Evolutionary conservation across 1,139 yeast genomes (phyloP), one percentile per base, ranked within the genome.

Genomic region (Zygosaccharomyces pseudobailii): DNA sequence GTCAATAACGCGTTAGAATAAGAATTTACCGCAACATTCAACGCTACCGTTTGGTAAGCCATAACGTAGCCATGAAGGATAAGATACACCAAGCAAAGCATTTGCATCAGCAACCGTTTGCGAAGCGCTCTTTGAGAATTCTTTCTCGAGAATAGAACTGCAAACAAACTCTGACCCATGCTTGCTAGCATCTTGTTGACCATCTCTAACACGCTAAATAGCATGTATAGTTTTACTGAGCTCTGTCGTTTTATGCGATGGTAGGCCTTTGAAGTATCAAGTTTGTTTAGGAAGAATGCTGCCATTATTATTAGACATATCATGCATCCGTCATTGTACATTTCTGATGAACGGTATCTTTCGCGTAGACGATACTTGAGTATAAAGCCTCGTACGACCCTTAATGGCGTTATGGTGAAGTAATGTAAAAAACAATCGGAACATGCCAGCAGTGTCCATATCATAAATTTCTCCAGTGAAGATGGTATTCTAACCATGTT

Each of bases 11-110:
- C 96, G 65, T 92, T 89, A 8, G 96, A 87, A 65, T 90, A 92
- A 3, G 97, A 89, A 65, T 92, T 92, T 35, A 95, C 95, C 0
- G 97, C 97, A 45, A 92, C 96, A 59, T 90, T 90, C 43, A 92
- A 70, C 3, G 97, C 82, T 50, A 90, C 86, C 1, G 94, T 80
- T 66, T 90, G 96, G 65, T 89, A 88, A n/a, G 90, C 79, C 52
- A 90, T 72, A 3, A 87, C 80, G 54, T 79, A 79, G 0, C 92
- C 83, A 65, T 92, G 97, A 28, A 78, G 63, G 10, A 78, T 67
- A 21, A 82, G 65, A 59, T 84, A 85, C 3, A 70, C 45, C 25
- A 75, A 58, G 35, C 80, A 66, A 3, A 67, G 51, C 54, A 68
- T 71, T 47, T 75, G 76, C 22, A 70, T 59, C 43, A 54, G 47